Base-by-base conservation (phyloP, 1,139 yeast genomes). In the Suzukiozyma palmioleophila region DNA sequence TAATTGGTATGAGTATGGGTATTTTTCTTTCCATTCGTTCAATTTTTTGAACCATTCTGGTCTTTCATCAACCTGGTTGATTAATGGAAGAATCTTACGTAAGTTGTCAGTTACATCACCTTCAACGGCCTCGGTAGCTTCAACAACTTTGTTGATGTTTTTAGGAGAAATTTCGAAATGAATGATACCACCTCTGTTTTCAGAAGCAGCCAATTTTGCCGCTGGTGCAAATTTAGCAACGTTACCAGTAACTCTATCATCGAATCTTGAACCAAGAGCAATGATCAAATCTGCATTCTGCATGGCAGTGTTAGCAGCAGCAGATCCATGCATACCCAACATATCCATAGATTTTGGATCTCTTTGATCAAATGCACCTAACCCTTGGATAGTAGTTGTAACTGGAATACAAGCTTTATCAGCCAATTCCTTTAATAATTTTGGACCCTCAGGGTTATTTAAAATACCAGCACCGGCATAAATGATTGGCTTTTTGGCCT, bases 271-370 rank as follows among this genome's bases (percentile, higher is more conserved):
- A 59, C 98, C 98, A 37, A 92, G 75, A 16, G 97, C 97, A 51
- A 92, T 70, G 57, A 92, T 87, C 55, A 92, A 71, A 65, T 92
- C 98, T 32, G 98, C 96, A 43, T 79, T 75, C 69, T 92, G 98
- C 54, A 92, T 84, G 35, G 97, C 95, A 54, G 86, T 64, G 72
- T 92, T 92, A 51, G 98, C 98, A 53, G 90, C 90, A 36, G 92
- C 97, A 46, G 82, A 77, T 49, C 98, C 98, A 65, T 92, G 98
- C 98, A 92, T 92, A 56, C 98, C 98, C 52, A 92, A 77, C 94
- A 92, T 87, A 64, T 90, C 96, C 50, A 92, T 69, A 25, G 97
- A 82, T 65, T 89, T 89, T 49, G 84, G 81, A 66, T 90, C 96
- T 47, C 77, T 79, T 69, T 92, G 97, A 64, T 92, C 96, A 57